Conservation (phyloP, 805 yeast genomes). For the Crinitomyces ghanaensis region DNA sequence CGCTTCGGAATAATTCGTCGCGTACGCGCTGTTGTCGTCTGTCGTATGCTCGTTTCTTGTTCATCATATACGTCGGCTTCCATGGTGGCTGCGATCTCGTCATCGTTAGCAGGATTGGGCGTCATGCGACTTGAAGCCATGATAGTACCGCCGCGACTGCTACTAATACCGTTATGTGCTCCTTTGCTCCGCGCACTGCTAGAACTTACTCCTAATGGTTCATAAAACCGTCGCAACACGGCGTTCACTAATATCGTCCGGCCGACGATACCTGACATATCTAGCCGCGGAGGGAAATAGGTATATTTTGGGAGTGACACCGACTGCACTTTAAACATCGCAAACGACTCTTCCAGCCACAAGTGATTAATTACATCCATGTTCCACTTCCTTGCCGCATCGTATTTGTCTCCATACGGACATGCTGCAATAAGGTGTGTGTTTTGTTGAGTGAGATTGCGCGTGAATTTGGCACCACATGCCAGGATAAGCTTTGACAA, state of each 20-base stretch:
- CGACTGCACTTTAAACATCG: slow-evolving; percentile 46
- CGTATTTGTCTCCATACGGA: slow-evolving; percentile 61
- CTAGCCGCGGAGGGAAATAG: slow-evolving; percentile 32
- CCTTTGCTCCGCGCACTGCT: slow-evolving; percentile 3
- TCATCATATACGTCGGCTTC: too few species aligned
- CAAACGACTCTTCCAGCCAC: slow-evolving; percentile 80
- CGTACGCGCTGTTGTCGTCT: too few species aligned
- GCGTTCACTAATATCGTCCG: slow-evolving; percentile 34
- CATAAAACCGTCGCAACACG: slow-evolving; percentile 33
- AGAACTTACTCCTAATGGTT: slow-evolving; percentile 9
- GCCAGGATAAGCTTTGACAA: slow-evolving; percentile 49
- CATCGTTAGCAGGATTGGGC: too few species aligned
- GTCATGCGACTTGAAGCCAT: slow-evolving; percentile 4
- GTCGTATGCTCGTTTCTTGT: too few species aligned
- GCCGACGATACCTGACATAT: slow-evolving; percentile 41
- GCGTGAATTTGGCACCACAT: slow-evolving; percentile 69
- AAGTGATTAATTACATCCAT: slow-evolving; percentile 60
- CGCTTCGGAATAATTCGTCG: slow-evolving; percentile 17
- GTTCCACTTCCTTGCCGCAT: slow-evolving; percentile 62
- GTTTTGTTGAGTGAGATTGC: slow-evolving; percentile 47
- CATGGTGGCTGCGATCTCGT: too few species aligned
- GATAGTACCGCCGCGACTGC: slow-evolving; percentile 5
- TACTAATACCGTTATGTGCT: slow-evolving; percentile 6
- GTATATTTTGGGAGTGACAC: slow-evolving; percentile 36
- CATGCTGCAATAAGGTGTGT: slow-evolving; percentile 63